phyloP scores from a whole-genome alignment of 257 asterid genomes.

The Gardenia jasminoides region DNA sequence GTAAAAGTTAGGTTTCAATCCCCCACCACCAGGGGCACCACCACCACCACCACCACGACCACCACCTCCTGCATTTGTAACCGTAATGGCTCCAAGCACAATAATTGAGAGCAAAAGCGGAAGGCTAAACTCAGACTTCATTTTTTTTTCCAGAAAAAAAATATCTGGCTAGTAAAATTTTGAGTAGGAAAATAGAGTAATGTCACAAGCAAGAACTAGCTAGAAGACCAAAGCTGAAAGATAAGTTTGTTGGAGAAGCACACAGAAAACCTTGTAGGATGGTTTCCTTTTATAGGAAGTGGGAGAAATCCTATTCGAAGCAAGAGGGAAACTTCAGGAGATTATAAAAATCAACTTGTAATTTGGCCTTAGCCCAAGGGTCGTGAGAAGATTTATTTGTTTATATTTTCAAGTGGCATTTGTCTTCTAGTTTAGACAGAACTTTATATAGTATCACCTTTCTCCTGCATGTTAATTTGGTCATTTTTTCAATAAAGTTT shows the following conservation, averaged over 20 bases:
- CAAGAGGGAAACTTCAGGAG: neutral
- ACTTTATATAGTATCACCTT: neutral
- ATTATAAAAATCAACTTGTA: neutral
- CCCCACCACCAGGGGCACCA: slow-evolving; percentile 9
- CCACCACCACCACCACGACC: neutral
- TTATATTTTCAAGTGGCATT: neutral
- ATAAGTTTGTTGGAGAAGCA: neutral
- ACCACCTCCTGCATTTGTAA: neutral
- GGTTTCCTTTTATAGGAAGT: slow-evolving; percentile 14
- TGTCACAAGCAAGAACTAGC: neutral
- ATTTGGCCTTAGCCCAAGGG: neutral
- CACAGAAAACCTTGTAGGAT: neutral
- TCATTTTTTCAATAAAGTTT: neutral
- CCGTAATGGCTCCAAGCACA: neutral
- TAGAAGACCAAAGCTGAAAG: neutral
- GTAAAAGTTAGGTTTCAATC: slow-evolving; percentile 26
- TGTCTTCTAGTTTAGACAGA: neutral
- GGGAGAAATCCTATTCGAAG: neutral
- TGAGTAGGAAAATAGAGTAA: neutral
- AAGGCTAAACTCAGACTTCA: neutral
- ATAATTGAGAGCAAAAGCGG: slow-evolving; percentile 1
- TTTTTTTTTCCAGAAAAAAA: neutral
- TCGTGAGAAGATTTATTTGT: neutral
- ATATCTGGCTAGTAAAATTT: too few species aligned
- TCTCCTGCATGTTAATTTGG: neutral